These are phyloP conservation scores for Nemophila menziesii DNA, from an alignment of 257 asterid genomes.

Conservation along the genomic window DNA sequence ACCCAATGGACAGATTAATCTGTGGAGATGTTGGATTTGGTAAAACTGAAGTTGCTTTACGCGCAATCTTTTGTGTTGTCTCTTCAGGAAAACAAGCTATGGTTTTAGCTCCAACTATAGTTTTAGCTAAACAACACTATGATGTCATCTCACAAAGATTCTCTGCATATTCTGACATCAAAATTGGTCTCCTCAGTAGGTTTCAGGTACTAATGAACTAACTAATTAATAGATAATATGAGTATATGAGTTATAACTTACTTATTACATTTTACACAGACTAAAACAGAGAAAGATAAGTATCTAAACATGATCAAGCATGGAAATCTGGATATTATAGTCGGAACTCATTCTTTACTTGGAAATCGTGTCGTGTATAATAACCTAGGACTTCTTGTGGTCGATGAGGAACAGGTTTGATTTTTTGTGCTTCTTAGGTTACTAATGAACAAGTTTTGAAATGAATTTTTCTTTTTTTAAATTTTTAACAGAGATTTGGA, in stretches of 20 bases:
- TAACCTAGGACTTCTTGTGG: slow-evolving; percentile 90
- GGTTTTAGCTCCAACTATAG: slow-evolving; percentile 93
- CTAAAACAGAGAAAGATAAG: slow-evolving; percentile 80
- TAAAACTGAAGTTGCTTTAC: slow-evolving; percentile 95
- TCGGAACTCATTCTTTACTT: slow-evolving; percentile 87
- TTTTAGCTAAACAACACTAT: slow-evolving; percentile 91
- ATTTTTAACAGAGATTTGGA: slow-evolving; percentile 82
- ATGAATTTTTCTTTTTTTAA: slow-evolving; percentile 17
- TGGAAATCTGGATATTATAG: slow-evolving; percentile 74
- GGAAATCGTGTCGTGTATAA: slow-evolving; percentile 84
- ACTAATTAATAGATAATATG: background rate
- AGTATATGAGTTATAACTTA: no score
- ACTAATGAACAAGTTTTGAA: background rate
- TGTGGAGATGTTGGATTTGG: slow-evolving; percentile 99
- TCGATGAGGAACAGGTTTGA: slow-evolving; percentile 95
- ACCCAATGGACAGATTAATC: slow-evolving; percentile 90
- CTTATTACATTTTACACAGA: no score
- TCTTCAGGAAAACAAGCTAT: slow-evolving; percentile 87
- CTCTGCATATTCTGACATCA: slow-evolving; percentile 47
- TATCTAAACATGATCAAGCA: slow-evolving; percentile 61
- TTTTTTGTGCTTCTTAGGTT: background rate
- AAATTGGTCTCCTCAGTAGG: slow-evolving; percentile 83
- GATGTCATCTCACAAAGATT: slow-evolving; percentile 82
- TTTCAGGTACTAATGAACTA: slow-evolving; percentile 60
- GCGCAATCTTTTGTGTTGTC: slow-evolving; percentile 90